Evolutionary conservation across 2,329 filamentous ascomycete species (phyloP).

Genomic region (Fusarium sacchari): DNA sequence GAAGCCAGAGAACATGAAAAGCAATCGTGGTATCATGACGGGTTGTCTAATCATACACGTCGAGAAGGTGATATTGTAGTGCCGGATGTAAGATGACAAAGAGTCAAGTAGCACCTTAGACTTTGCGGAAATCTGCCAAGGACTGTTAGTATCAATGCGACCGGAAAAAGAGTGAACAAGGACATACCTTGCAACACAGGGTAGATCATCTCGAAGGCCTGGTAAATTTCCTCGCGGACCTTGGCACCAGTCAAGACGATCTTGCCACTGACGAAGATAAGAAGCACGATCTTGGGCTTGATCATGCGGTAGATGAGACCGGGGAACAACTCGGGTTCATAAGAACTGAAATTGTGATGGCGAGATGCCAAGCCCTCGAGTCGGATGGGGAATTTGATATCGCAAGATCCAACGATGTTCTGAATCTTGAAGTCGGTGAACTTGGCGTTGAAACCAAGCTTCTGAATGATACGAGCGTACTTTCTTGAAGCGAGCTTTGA

Average conservation of each 20-base stretch:
- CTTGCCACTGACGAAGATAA: slow-evolving; percentile 98
- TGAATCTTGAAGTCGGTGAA: slow-evolving; percentile 99
- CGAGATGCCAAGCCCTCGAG: slow-evolving; percentile 94
- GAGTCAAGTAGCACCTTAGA: slow-evolving; percentile 50
- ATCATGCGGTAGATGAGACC: slow-evolving; percentile 99
- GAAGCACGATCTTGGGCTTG: slow-evolving; percentile 97
- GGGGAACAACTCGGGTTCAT: slow-evolving; percentile 98
- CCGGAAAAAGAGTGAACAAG: neutral
- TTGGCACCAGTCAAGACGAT: slow-evolving; percentile 98
- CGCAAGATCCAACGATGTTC: slow-evolving; percentile 98
- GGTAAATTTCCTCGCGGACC: slow-evolving; percentile 97
- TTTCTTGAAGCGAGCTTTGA: slow-evolving; percentile 97
- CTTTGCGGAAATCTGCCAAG: slow-evolving; percentile 65
- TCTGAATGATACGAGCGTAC: slow-evolving; percentile 99
- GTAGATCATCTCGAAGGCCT: slow-evolving; percentile 97
- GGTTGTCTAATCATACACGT: slow-evolving; percentile 56
- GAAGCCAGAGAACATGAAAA: slow-evolving; percentile 42
- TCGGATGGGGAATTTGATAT: slow-evolving; percentile 99
- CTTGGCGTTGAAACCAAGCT: slow-evolving; percentile 99
- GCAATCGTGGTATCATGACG: slow-evolving; percentile 61
- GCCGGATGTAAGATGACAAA: slow-evolving; percentile 26
- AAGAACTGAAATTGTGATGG: slow-evolving; percentile 99
- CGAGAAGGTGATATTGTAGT: slow-evolving; percentile 19
- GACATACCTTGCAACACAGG: slow-evolving; percentile 86
- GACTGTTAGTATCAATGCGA: slow-evolving; percentile 4